Conservation (phyloP, 495 filamentous ascomycete species). For the Tuber brumale region DNA sequence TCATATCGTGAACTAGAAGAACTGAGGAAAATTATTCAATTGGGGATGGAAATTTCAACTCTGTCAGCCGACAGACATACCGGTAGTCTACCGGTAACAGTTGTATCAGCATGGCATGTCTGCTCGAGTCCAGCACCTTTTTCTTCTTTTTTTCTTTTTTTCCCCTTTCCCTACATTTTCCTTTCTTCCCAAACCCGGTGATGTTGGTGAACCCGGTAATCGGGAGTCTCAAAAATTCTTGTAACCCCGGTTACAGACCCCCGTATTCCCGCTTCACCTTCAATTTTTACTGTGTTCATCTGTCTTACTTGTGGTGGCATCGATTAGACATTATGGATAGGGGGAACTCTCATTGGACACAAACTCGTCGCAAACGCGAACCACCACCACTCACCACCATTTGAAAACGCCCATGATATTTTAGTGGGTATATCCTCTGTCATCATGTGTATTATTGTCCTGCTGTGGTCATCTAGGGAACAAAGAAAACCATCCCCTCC, state of each 20-base stretch:
- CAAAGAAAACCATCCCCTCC: neutral
- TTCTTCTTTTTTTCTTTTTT: neutral
- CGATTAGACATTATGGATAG: neutral
- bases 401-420: neutral
- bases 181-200: neutral
- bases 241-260: neutral
- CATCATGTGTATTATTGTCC: neutral
- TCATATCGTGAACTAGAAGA: neutral
- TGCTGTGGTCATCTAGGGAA: neutral
- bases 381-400: neutral
- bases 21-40: neutral
- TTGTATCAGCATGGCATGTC: neutral
- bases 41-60: neutral
- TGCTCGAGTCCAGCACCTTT: neutral
- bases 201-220: neutral
- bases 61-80: neutral
- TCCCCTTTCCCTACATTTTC: neutral
- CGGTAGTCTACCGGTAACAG: neutral
- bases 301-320: neutral
- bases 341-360: neutral
- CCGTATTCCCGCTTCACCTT: neutral
- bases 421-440: neutral
- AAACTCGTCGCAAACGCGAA: neutral
- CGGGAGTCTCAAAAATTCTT: neutral
- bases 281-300: conserved; percentile 1